These are phyloP conservation scores for Exophiala phaeomuriformis DNA, from an alignment of 2,329 filamentous ascomycete species.

Conservation along the genomic window DNA sequence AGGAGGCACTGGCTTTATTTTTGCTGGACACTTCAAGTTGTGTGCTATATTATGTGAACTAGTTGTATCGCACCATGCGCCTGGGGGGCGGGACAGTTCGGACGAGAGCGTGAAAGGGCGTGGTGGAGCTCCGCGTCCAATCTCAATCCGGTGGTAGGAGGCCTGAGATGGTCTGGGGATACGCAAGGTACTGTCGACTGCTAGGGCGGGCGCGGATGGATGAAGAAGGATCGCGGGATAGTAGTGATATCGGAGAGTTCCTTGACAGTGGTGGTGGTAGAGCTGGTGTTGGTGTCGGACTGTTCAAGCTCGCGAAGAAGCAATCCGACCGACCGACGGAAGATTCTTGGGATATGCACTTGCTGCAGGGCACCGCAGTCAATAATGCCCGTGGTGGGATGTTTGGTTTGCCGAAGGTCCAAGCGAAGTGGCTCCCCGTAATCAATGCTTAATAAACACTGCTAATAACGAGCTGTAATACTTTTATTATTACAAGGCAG, in stretches of 20 bases:
- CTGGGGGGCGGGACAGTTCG: background rate
- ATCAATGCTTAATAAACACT: no score
- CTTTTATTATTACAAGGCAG: no score
- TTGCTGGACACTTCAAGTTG: no score
- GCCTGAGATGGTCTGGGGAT: background rate
- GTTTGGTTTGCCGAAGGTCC: background rate
- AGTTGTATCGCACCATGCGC: no score
- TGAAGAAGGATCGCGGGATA: background rate
- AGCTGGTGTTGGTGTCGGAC: background rate
- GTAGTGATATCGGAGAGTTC: background rate
- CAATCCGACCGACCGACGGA: background rate
- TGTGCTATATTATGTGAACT: background rate
- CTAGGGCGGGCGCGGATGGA: background rate
- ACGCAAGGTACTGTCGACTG: background rate
- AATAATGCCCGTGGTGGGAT: background rate
- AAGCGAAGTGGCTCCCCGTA: background rate
- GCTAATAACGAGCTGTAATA: no score
- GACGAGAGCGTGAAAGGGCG: background rate
- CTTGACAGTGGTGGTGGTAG: background rate
- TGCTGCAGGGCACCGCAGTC: no score
- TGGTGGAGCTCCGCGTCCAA: background rate
- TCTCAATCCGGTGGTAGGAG: background rate
- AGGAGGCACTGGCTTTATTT: no score
- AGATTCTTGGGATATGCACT: background rate
- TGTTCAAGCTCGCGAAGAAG: background rate